These are phyloP conservation scores for Aspergillus clavatus DNA, from an alignment of 2,329 filamentous ascomycete genomes.

Conservation along the genomic window DNA sequence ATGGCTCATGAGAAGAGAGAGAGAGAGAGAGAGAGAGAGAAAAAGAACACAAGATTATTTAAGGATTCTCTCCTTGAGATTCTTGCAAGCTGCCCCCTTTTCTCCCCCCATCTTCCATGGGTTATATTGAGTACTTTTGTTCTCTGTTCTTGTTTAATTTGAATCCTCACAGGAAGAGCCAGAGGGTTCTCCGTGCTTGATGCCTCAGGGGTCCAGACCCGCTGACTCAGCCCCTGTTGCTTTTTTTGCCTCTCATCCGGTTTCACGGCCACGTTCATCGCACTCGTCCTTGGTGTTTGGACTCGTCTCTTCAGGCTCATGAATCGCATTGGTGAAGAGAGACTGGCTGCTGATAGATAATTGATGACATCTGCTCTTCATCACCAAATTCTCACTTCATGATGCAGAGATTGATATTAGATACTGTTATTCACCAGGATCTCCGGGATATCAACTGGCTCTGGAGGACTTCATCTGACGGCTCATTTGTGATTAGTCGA, in stretches of 20 bases:
- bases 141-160: neutral
- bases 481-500: too few species aligned
- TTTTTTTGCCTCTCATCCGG: neutral
- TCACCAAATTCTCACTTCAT: too few species aligned
- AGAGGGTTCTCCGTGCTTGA: neutral
- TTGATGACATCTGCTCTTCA: too few species aligned
- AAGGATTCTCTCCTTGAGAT: neutral
- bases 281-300: neutral
- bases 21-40: neutral
- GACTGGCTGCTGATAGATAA: too few species aligned
- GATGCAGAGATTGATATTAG: too few species aligned
- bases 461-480: too few species aligned
- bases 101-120: neutral
- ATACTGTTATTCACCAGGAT: too few species aligned
- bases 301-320: neutral
- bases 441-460: too few species aligned
- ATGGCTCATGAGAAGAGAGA: neutral
- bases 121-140: neutral
- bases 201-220: neutral
- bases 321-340: too few species aligned
- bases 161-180: neutral
- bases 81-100: neutral
- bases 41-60: neutral
- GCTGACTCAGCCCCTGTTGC: neutral
- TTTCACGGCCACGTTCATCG: neutral